These are phyloP conservation scores for Trichoderma sp. DNA, from an alignment of 2,329 filamentous ascomycete species.

Conservation along the genomic window DNA sequence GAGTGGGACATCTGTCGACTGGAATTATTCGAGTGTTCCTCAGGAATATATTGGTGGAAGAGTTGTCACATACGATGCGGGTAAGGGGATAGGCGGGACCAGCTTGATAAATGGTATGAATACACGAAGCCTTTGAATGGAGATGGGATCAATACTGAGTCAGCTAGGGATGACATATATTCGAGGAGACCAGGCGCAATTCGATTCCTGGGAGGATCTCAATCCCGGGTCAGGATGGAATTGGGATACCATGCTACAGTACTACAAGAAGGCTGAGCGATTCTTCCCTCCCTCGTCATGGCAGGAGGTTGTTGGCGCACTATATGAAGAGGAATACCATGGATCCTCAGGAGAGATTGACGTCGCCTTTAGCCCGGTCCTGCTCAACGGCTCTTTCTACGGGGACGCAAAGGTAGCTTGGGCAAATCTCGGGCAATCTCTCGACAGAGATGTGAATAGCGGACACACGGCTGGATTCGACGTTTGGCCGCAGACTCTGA, in stretches of 20 bases:
- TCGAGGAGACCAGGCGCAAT: slow-evolving; percentile 41
- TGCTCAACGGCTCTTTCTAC: slow-evolving; percentile 37
- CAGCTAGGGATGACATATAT: slow-evolving; percentile 45
- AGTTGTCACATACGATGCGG: slow-evolving; percentile 35
- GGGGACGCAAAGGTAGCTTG: slow-evolving; percentile 33
- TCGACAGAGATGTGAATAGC: slow-evolving; percentile 39
- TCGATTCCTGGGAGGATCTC: slow-evolving; percentile 29
- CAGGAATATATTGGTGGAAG: slow-evolving; percentile 34
- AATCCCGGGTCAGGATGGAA: slow-evolving; percentile 31
- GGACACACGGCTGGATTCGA: slow-evolving; percentile 40
- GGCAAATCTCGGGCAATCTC: slow-evolving; percentile 32
- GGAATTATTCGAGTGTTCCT: slow-evolving; percentile 34
- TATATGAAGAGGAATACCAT: slow-evolving; percentile 36
- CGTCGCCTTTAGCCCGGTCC: slow-evolving; percentile 36
- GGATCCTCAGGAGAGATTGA: slow-evolving; percentile 37
- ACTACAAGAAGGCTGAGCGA: slow-evolving; percentile 41
- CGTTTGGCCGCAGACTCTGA: slow-evolving; percentile 41
- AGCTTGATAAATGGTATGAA: slow-evolving; percentile 40
- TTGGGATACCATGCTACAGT: slow-evolving; percentile 30
- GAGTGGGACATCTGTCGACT: slow-evolving; percentile 34
- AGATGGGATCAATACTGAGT: not conserved
- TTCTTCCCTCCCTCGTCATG: slow-evolving; percentile 35
- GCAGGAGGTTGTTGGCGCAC: slow-evolving; percentile 37
- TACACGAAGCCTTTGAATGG: not conserved
- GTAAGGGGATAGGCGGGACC: slow-evolving; percentile 41